Evolutionary conservation across 1,139 yeast genomes (phyloP).

Genomic region (Suzukiozyma palmioleophila): DNA sequence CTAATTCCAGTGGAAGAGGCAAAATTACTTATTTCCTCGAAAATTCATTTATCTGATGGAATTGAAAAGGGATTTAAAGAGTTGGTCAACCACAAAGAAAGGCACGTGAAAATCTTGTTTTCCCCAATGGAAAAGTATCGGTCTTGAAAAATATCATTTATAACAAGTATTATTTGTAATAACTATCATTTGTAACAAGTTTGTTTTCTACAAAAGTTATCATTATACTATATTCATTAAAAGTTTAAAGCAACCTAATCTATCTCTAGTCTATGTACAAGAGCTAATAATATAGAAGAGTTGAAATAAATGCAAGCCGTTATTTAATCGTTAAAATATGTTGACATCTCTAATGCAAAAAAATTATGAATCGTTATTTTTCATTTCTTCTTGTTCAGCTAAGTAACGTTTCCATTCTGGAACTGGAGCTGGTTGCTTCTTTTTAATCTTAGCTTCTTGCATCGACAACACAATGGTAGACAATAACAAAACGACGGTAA

Average conservation of each 20-base stretch:
- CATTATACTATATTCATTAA: too few species aligned
- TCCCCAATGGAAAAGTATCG: constrained; percentile 15
- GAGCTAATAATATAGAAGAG: not conserved
- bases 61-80: constrained; percentile 32
- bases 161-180: too few species aligned
- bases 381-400: constrained; percentile 13
- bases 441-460: constrained; percentile 47
- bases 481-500: constrained; percentile 59
- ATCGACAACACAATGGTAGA: constrained; percentile 58
- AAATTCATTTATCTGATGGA: constrained; percentile 28
- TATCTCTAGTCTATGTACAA: not conserved
- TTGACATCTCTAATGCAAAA: not conserved
- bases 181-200: too few species aligned
- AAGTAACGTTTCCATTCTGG: constrained; percentile 32
- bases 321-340: not conserved
- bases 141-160: too few species aligned
- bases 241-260: not conserved
- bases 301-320: not conserved
- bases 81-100: constrained; percentile 31
- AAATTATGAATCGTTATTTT: not conserved
- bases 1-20: constrained; percentile 21
- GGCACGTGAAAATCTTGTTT: constrained; percentile 34
- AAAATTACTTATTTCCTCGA: constrained; percentile 29
- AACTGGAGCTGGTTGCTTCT: constrained; percentile 26
- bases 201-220: too few species aligned